Percentiles rank a stretch among this genome's conserved stretches.
These are phyloP conservation scores for Talaromyces ruber DNA, from an alignment of 495 filamentous ascomycete species.

Conservation along the genomic window DNA sequence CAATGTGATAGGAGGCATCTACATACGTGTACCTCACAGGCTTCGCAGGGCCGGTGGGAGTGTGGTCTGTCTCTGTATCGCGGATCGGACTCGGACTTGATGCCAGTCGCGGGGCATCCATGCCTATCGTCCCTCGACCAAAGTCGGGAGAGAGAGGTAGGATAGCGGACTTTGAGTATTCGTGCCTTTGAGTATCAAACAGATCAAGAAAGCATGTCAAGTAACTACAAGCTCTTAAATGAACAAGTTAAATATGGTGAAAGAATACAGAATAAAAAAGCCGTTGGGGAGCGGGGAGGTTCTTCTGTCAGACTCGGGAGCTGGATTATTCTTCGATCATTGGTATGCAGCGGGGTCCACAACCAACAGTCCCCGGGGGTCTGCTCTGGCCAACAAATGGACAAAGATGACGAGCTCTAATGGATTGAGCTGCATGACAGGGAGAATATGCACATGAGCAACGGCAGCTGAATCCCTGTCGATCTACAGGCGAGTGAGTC, in stretches of 20 bases:
- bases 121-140: not conserved
- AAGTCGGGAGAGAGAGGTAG: not conserved
- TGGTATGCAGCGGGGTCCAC: not conserved
- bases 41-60: not conserved
- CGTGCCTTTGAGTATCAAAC: not conserved
- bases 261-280: not conserved
- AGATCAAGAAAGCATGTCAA: not conserved
- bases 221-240: not conserved
- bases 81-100: conserved; percentile 12
- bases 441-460: not conserved
- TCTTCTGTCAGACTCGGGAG: not conserved
- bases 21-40: conserved; percentile 34
- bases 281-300: not conserved
- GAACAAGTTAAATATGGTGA: not conserved
- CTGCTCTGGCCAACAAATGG: not conserved
- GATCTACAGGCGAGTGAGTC: not conserved
- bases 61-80: conserved; percentile 13
- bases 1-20: conserved; percentile 1
- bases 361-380: not conserved
- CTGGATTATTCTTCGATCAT: not conserved
- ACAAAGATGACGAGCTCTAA: not conserved
- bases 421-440: not conserved
- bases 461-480: not conserved
- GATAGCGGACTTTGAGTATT: not conserved
- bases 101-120: conserved; percentile 16